Evolutionary conservation across 306 rosid genomes (phyloP), one percentile per base, ranked within the genome.

Genomic region (Carpinus viminea): DNA sequence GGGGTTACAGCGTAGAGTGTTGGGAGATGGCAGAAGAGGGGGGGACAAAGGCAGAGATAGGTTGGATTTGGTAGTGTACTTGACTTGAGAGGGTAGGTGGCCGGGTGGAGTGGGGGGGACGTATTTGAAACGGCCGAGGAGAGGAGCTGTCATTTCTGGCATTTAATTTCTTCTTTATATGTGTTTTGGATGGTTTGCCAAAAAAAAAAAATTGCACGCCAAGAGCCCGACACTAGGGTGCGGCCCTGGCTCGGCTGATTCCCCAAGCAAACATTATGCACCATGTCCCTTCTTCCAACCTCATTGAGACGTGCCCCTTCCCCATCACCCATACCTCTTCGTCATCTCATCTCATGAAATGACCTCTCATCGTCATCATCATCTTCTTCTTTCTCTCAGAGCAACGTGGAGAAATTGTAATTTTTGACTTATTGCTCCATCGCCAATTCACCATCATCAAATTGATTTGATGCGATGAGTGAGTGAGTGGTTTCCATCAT

Each of bases 221-320:
- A 48, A 66, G 86, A 52, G 70, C 72, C 89, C 96, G 91, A 91
- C 96, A 91, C 70, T 26, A 56, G 81, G 92, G 79, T 81, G 87
- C 80, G 86, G 87, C 68, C 81, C 62, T 76, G 86, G 81, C 80
- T 88, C 41, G 56, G 59, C 76, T 78, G 73, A 78, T 85, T 83
- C 89, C 89, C 90, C 56, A 0, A 24, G 26, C 26, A 69, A 76
- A 76, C 50, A 82, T 81, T 83, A 51, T 82, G 88, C 86, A 83
- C 73, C 80, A 3, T 87, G 87, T 81, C 83, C 48, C 86, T 81
- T 36, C 70, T 73, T 13, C 31, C 6, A 46, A 10, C 81, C 64
- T 43, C 48, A 28, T 64, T 68, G 55, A 55, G 64, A 76, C 80
- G 56, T 34, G 60, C 79, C 78, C 78, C 55, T 36, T 73, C 24